Base-by-base conservation (phyloP, 352 stramenopile species). In the Globisporangium cederbergense region DNA sequence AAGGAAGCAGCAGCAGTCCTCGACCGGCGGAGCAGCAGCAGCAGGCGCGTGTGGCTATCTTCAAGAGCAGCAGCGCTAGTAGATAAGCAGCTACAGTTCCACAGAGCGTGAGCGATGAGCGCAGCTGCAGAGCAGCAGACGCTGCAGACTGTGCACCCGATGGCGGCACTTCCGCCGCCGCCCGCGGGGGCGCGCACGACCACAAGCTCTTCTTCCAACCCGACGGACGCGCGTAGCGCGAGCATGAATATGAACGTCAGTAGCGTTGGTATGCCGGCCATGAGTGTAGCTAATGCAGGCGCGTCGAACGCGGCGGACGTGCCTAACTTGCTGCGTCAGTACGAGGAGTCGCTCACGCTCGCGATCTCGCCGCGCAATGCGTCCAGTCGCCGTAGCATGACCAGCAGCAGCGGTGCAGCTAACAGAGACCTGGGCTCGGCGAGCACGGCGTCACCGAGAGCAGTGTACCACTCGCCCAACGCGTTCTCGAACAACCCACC, bases 401-500 rank as follows among this genome's bases (percentile, higher is more conserved):
- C 10, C 2, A 40, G 32, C 3, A 30, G 49, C 7, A 25, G 3
- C 9, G 34, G 34, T 52, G 10, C 25, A 46, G 5, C 4, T 28
- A 58, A 40, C 51, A 66, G 55, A 49, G 57, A 65, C 11, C 14
- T 32, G n/a, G 52, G 10, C 3, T 47, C 49, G n/a, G 32, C 55
- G 6, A 40, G 32, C 7, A 13, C 61, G 34, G 38, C 69, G 65
- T 91, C 82, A 0, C 82, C 82, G 10, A 66, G 81, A 42, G 82
- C 81, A 3, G 79, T 93, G 16, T 70, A 86, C 20, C 80, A 93
- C 69, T 90, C 81, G 34, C 74, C 82, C 3, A 66, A 72, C 30
- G 76, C 76, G 1, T 89, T 90, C 38, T 71, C 69, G 0, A 73
- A 79, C 56, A 62, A 69, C 30, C 65, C 70, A 22, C 72, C 77